Base-by-base conservation (phyloP, 345 rosid genomes). In the Brassica incana region DNA sequence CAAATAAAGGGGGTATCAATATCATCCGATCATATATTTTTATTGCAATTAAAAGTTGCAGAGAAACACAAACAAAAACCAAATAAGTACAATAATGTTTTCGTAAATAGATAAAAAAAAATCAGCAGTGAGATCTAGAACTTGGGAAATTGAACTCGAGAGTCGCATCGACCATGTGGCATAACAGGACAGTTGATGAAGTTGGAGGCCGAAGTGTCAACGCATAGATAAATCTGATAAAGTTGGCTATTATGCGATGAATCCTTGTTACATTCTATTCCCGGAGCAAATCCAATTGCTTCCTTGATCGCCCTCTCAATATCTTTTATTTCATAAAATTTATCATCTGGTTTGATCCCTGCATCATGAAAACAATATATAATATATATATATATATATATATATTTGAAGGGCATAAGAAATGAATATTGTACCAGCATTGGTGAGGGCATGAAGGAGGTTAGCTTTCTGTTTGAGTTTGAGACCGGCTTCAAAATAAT, bases 401-500 rank as follows among this genome's bases (percentile, higher is more conserved):
- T 20, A 54, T 35, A 52, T 20, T 8, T 8, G 68, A 52, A 16
- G 40, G 35, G 36, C 0, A n/a, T 40, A 16, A 71, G 14, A 52
- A 15, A 6, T n/a, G 65, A 36, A 67, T 16, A 0, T 20, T 20
- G n/a, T 82, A 89, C 92, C 94, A 10, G 90, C 92, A 69, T 73
- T 81, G 36, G 71, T 81, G 5, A 94, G 88, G 48, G 72, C 75
- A 69, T 88, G 92, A 65, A 92, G 90, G 77, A 94, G 93, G 77
- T 91, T 85, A 5, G 83, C 85, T 79, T 88, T 87, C 45, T 88
- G 58, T 76, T 91, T 94, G 33, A 92, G 82, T 66, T 83, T 84
- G 18, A 94, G 89, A 58, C 85, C 95, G 0, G 94, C 87, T 76
- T 90, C 85, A 2, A 95, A 95, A 82, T 95, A 95, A 25, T 85